Evolutionary conservation across 768 basidiomycete genomes (phyloP).

Genomic region (Fomitopsis serialis): DNA sequence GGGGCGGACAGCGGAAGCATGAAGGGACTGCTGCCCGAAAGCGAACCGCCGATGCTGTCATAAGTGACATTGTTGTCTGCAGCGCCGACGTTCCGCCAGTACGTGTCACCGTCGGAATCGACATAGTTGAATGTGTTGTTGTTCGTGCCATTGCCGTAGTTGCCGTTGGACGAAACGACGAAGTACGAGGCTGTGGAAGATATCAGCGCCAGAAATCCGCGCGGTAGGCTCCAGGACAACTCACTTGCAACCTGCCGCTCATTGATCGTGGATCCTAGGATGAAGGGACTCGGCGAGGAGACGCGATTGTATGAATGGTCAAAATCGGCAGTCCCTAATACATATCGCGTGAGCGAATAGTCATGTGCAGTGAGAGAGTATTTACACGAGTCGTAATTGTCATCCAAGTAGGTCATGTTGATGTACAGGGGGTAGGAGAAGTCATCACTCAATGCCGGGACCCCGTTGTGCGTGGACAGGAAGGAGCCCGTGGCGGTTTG

Average conservation of each 20-base stretch:
- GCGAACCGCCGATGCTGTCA: constrained; percentile 51
- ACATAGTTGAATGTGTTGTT: constrained; percentile 61
- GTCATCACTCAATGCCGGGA: constrained; percentile 37
- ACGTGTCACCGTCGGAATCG: constrained; percentile 60
- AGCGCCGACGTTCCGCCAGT: constrained; percentile 52
- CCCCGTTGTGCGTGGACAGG: constrained; percentile 44
- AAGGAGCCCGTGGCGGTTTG: constrained; percentile 46
- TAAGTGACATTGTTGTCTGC: constrained; percentile 55
- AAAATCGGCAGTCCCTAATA: constrained; percentile 44
- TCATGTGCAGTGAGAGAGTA: background rate
- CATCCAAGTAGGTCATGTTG: constrained; percentile 29
- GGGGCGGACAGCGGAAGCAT: constrained; percentile 5
- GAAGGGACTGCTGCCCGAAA: constrained; percentile 21
- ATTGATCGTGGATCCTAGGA: constrained; percentile 49
- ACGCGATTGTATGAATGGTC: constrained; percentile 68
- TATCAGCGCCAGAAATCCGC: background rate
- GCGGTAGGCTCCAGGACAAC: constrained; percentile 10
- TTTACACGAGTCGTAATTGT: constrained; percentile 23
- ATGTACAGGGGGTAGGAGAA: constrained; percentile 51
- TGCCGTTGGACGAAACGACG: constrained; percentile 37
- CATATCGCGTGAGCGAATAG: background rate
- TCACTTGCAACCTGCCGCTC: constrained; percentile 57
- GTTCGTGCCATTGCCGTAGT: constrained; percentile 63
- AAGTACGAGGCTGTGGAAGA: constrained; percentile 45
- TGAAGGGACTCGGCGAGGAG: constrained; percentile 52